A percentile compares a stretch with the other conserved stretches of the same genome.
Evolutionary conservation across 2,329 filamentous ascomycete genomes (phyloP).

Genomic region (Apiospora marii): DNA sequence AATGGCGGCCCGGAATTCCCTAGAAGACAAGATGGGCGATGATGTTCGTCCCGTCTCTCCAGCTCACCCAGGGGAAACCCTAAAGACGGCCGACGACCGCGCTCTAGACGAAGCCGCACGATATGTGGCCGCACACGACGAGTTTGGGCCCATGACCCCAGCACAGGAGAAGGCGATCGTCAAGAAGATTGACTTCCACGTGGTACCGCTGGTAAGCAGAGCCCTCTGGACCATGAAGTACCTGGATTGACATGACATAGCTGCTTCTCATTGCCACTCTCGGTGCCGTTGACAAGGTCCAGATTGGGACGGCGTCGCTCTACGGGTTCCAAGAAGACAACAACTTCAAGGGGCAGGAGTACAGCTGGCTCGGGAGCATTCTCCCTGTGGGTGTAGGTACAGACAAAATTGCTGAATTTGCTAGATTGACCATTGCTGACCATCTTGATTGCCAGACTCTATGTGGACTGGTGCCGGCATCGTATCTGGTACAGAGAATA

Average conservation of each 20-base stretch:
- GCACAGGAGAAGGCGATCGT: constrained; percentile 40
- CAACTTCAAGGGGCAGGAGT: constrained; percentile 42
- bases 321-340: constrained; percentile 46
- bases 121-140: constrained; percentile 34
- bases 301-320: constrained; percentile 43
- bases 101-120: constrained; percentile 34
- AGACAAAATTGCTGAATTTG: not conserved
- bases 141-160: constrained; percentile 39
- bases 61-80: not conserved
- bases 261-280: constrained; percentile 40
- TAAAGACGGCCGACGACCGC: constrained; percentile 29
- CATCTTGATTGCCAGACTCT: constrained; percentile 29
- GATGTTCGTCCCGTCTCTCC: not conserved
- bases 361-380: constrained; percentile 44
- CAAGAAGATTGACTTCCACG: constrained; percentile 40
- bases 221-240: not conserved
- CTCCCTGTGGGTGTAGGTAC: constrained; percentile 39
- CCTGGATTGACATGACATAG: constrained; percentile 26
- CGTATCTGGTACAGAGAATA: constrained; percentile 39
- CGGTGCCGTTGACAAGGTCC: constrained; percentile 43
- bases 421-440: not conserved
- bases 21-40: not conserved
- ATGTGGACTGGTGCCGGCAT: constrained; percentile 36
- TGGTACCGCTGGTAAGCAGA: constrained; percentile 39
- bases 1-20: not conserved